Base-by-base conservation (phyloP, 306 rosid genomes). In the Gastrolobium villosum region DNA sequence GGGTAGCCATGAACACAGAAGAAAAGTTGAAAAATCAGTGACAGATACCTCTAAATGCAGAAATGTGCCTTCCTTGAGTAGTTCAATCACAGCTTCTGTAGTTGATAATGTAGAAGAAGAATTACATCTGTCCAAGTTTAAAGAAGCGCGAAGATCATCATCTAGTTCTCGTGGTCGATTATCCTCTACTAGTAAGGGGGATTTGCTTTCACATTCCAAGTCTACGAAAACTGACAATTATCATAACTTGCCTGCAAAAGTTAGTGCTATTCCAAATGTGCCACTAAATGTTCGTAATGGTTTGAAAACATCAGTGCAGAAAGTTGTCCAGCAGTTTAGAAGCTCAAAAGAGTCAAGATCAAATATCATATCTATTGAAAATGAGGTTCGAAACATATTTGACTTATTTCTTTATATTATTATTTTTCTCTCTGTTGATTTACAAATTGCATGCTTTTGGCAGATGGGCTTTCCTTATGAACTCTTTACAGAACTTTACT, bases 261-360 rank as follows among this genome's bases (percentile, higher is more conserved):
- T 55, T 59, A 75, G 81, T 45, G 72, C 74, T 39, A 60, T 66
- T 61, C 87, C 88, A 53, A 81, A 60, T 79, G 78, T 81, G 72
- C 87, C 85, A 2, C 91, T 79, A 84, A 88, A 89, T 86, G 87
- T 87, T 45, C 79, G 74, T 43, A 92, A 79, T 83, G 94, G 97
- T 70, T 68, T 92, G 68, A 92, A 86, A 82, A 79, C 89, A 72
- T 89, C 94, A 31, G 67, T 89, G 86, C 83, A 72, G 60, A 92
- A 92, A 86, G 91, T 86, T 70, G 94, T 92, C 40, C 91, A 86
- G 88, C 94, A 92, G 85, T 86, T 92, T 85, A 86, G 63, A 85
- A 66, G 84, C 86, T 80, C 97, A 54, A 89, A 84, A 82, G 93
- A 87, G 70, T 83, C 83, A 36, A 85, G 74, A 66, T 54, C 82